Percentiles rank a stretch among this genome's conserved stretches.
Evolutionary conservation across 345 rosid species (phyloP).

Genomic region (Moringa oleifera): DNA sequence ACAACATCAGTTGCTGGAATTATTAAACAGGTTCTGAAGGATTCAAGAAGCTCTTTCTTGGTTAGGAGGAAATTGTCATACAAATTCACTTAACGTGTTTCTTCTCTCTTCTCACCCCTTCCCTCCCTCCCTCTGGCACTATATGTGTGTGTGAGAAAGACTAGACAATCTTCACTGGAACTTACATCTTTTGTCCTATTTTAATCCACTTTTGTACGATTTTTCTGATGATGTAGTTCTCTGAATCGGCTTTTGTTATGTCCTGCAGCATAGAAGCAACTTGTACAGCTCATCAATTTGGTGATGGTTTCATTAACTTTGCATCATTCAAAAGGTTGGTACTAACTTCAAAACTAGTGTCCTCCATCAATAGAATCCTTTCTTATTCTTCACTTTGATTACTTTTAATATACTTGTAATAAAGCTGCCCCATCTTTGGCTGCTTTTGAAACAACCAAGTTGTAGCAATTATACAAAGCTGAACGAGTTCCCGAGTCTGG

Average conservation of each 20-base stretch:
- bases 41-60: conserved; percentile 95
- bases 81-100: conserved; percentile 85
- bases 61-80: conserved; percentile 97
- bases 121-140: too few species aligned
- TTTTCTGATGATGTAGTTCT: conserved; percentile 2
- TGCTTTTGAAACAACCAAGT: conserved; percentile 95
- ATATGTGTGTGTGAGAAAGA: too few species aligned
- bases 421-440: conserved; percentile 97
- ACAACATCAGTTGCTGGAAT: conserved; percentile 97
- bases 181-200: background rate
- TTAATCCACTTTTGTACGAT: background rate
- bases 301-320: conserved; percentile 92
- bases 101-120: too few species aligned
- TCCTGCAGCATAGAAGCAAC: conserved; percentile 84
- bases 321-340: conserved; percentile 84
- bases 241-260: background rate
- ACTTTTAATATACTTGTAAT: conserved; percentile 48
- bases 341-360: background rate
- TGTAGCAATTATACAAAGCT: conserved; percentile 92
- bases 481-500: conserved; percentile 99
- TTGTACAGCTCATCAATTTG: conserved; percentile 85
- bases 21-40: conserved; percentile 89
- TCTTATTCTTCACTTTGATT: background rate
- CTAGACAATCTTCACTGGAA: too few species aligned
- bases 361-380: background rate